These are phyloP conservation scores for Austropuccinia psidii DNA, from an alignment of 1,284 basidiomycete species.

Conservation along the genomic window DNA sequence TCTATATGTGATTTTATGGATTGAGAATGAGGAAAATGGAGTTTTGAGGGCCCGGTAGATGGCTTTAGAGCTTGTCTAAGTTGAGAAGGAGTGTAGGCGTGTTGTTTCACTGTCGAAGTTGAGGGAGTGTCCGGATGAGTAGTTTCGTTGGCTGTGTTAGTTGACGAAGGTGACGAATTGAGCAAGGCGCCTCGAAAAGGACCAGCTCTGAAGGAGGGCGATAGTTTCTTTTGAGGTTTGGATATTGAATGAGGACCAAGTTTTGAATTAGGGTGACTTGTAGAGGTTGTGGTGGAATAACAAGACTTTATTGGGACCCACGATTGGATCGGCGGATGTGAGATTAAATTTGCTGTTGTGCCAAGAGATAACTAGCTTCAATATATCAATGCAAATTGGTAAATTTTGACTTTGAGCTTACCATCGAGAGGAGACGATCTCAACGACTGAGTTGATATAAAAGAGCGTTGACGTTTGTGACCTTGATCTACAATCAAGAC, in stretches of 20 bases:
- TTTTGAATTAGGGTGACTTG: too few relatives aligned
- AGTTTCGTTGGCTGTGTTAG: not conserved
- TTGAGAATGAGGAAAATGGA: conserved; percentile 29
- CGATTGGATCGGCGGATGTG: too few relatives aligned
- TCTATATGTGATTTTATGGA: conserved; percentile 22
- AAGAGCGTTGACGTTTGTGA: too few relatives aligned
- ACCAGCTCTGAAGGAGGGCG: conserved; percentile 23
- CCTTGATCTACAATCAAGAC: too few relatives aligned
- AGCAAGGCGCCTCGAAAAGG: conserved; percentile 25
- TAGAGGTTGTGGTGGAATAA: too few relatives aligned
- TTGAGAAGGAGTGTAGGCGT: not conserved
- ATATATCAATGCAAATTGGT: too few relatives aligned
- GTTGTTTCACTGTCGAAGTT: not conserved
- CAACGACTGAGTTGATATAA: too few relatives aligned
- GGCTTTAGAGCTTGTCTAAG: not conserved
- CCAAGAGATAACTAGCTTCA: too few relatives aligned
- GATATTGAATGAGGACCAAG: not conserved
- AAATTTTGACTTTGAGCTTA: too few relatives aligned
- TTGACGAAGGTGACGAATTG: not conserved
- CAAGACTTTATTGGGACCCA: too few relatives aligned
- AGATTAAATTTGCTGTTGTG: too few relatives aligned
- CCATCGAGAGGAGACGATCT: too few relatives aligned
- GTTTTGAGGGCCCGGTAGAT: not conserved
- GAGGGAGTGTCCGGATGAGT: conserved; percentile 12
- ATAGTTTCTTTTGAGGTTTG: not conserved